Evolutionary conservation across 2,329 filamentous ascomycete species (phyloP).

Genomic region (Trichoderma lentiforme): DNA sequence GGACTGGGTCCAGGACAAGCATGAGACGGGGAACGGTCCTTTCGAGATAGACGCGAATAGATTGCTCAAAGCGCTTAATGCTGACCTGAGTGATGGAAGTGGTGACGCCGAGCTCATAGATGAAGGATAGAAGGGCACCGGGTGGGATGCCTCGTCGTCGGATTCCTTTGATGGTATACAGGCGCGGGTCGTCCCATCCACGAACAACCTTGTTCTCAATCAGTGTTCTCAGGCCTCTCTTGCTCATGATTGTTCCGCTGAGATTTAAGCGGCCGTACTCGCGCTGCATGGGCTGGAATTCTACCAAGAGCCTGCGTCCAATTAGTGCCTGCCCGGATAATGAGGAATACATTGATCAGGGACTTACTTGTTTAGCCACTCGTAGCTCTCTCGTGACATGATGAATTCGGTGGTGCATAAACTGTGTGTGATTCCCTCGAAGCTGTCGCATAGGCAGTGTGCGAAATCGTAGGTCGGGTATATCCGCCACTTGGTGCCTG

Average conservation of each 20-base stretch:
- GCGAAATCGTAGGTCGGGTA: slow-evolving; percentile 95
- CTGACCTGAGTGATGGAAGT: slow-evolving; percentile 77
- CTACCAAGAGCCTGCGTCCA: background rate
- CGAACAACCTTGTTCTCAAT: slow-evolving; percentile 76
- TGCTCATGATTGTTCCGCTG: slow-evolving; percentile 80
- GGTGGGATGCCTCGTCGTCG: slow-evolving; percentile 83
- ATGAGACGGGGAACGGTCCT: slow-evolving; percentile 83
- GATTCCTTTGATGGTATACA: slow-evolving; percentile 83
- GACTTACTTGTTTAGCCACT: slow-evolving; percentile 68
- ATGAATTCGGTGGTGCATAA: slow-evolving; percentile 93
- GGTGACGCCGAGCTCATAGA: slow-evolving; percentile 88
- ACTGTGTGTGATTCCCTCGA: slow-evolving; percentile 88
- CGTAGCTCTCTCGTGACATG: slow-evolving; percentile 79
- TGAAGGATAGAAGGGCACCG: slow-evolving; percentile 82
- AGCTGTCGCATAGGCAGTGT: slow-evolving; percentile 82
- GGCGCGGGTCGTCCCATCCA: slow-evolving; percentile 85
- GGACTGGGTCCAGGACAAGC: slow-evolving; percentile 82
- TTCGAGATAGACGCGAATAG: slow-evolving; percentile 82
- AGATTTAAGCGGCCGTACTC: slow-evolving; percentile 70
- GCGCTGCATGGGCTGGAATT: slow-evolving; percentile 72
- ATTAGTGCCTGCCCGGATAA: background rate
- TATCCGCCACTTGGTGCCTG: slow-evolving; percentile 81
- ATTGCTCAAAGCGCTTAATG: slow-evolving; percentile 78
- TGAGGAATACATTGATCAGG: background rate
- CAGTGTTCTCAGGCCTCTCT: slow-evolving; percentile 77